These are phyloP conservation scores for Colletotrichum sansevieriae DNA, from an alignment of 2,329 filamentous ascomycete genomes.

Conservation along the genomic window DNA sequence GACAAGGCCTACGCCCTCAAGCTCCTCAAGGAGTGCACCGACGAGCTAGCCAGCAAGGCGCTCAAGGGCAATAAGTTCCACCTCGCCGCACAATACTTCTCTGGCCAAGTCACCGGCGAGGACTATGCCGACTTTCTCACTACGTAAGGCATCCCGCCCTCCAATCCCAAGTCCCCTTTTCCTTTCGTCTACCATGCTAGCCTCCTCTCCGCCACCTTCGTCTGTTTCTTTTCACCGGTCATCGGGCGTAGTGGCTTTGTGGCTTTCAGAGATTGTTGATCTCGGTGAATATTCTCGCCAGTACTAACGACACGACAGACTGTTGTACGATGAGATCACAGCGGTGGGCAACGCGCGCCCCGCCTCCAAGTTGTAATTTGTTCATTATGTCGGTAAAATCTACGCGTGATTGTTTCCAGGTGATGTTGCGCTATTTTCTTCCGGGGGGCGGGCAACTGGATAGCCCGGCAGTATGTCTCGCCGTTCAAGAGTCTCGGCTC, in stretches of 20 bases:
- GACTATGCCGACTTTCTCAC: slow-evolving; percentile 98
- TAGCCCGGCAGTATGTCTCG: slow-evolving; percentile 7
- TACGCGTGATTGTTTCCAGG: not conserved
- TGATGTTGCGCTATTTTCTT: not conserved
- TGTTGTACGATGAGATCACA: slow-evolving; percentile 91
- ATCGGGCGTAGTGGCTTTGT: slow-evolving; percentile 10
- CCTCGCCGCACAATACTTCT: slow-evolving; percentile 92
- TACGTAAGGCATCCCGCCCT: slow-evolving; percentile 64
- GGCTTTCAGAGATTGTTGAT: slow-evolving; percentile 32
- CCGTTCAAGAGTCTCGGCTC: slow-evolving; percentile 11
- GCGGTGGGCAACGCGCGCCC: slow-evolving; percentile 72
- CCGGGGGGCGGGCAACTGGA: slow-evolving; percentile 7
- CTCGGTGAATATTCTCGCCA: slow-evolving; percentile 38
- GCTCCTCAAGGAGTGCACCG: slow-evolving; percentile 87
- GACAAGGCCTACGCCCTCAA: slow-evolving; percentile 92
- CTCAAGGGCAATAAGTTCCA: slow-evolving; percentile 92
- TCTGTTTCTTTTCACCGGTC: not conserved
- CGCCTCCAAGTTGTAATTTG: slow-evolving; percentile 73
- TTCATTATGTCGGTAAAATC: not conserved
- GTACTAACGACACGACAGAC: slow-evolving; percentile 57
- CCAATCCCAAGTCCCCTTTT: not conserved
- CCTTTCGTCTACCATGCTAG: not conserved
- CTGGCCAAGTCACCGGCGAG: slow-evolving; percentile 93
- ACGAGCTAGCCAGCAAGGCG: slow-evolving; percentile 79
- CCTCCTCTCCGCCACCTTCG: not conserved